These are phyloP conservation scores for Botrytis tulipae DNA, from an alignment of 2,329 filamentous ascomycete genomes.

Conservation along the genomic window DNA sequence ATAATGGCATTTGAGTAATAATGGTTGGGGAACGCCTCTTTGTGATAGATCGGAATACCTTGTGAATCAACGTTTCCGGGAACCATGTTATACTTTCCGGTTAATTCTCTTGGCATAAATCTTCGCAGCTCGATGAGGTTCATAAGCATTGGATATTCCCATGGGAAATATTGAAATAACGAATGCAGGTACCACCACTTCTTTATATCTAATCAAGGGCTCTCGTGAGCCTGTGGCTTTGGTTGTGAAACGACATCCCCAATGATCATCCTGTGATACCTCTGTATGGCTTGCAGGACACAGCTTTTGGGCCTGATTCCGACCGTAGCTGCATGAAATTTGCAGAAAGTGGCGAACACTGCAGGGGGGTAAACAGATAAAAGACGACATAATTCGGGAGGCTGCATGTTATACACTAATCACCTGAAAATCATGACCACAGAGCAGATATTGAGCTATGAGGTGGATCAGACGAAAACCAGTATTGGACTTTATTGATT, in stretches of 20 bases:
- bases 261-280: constrained; percentile 12
- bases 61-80: background rate
- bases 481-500: background rate
- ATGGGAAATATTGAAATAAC: constrained; percentile 10
- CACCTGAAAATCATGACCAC: constrained; percentile 20
- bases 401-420: constrained; percentile 18
- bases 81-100: background rate
- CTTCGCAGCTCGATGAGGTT: constrained; percentile 11
- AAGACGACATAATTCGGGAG: constrained; percentile 14
- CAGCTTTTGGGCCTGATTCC: constrained; percentile 12
- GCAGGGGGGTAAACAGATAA: constrained; percentile 12
- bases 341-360: constrained; percentile 13
- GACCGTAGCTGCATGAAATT: constrained; percentile 7
- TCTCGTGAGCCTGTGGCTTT: background rate
- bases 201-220: background rate
- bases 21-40: constrained; percentile 11
- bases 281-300: constrained; percentile 18
- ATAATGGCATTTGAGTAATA: constrained; percentile 19
- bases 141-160: constrained; percentile 10
- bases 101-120: background rate
- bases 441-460: constrained; percentile 2
- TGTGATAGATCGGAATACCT: constrained; percentile 16
- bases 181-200: constrained; percentile 15
- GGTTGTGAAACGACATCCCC: background rate
- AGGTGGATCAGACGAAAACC: constrained; percentile 18